Base-by-base conservation (phyloP, 2,329 filamentous ascomycete species). In the Diaporthe aspalathi region DNA sequence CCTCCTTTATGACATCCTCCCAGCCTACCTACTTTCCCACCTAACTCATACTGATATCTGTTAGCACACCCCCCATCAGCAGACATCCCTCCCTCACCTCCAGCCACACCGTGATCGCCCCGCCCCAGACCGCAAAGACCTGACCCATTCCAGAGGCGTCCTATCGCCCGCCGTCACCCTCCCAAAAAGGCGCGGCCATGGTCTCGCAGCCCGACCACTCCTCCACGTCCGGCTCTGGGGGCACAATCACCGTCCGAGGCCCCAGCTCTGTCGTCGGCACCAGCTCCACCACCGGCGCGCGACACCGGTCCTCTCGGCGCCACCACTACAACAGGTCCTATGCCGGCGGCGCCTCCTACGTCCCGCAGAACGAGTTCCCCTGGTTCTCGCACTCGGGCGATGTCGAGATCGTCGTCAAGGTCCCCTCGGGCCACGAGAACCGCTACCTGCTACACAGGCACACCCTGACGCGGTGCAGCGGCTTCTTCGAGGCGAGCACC, bases 351-450 rank as follows among this genome's bases (percentile, higher is more conserved):
- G 84, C 87, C 43, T 88, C 89, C 22, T 91, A 92, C 78, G 83
- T 90, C 29, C 89, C 93, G 52, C 92, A 93, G 79, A 98, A 98
- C 80, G 95, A 98, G 80, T 98, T 98, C 76, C 95, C 95, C 27
- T 84, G 97, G 78, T 98, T 98, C 82, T 91, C 91, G 63, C 92
- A 95, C 77, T 95, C 93, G 47, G 95, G 95, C 78, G 95, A 98
- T 81, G 94, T 98, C 77, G 95, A 98, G 82, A 94, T 98, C 74
- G 79, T 95, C 69, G 89, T 98, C 77, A 88, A 87, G 78, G 79
- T 81, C 20, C 87, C 89, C 17, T 85, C 92, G 67, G 87, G 89
- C 73, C 90, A 91, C 78, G 92, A 96, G 81, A 93, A 94, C 79
- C 88, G 93, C 73, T 98, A 98, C 80, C 86, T 98, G 57, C 87